These are phyloP conservation scores for Candida easanensis DNA, from an alignment of 805 yeast genomes.

Conservation along the genomic window DNA sequence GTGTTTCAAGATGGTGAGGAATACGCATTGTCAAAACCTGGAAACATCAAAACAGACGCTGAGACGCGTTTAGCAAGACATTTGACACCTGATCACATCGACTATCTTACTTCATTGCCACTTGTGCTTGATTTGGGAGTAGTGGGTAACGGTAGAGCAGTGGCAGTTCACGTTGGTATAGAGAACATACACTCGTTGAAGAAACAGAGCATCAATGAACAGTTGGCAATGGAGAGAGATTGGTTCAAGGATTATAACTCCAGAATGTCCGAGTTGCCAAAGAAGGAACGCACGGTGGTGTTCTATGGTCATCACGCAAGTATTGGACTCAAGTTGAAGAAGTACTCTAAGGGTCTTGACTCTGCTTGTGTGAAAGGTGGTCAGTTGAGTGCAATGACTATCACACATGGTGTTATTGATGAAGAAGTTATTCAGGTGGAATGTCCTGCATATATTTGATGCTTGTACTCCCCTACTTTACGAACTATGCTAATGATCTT, in stretches of 20 bases:
- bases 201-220: slow-evolving; percentile 46
- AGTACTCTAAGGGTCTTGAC: slow-evolving; percentile 78
- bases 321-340: slow-evolving; percentile 62
- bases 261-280: slow-evolving; percentile 22
- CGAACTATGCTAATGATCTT: too few species aligned
- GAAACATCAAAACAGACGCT: slow-evolving; percentile 13
- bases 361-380: slow-evolving; percentile 80
- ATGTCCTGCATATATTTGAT: slow-evolving; percentile 7
- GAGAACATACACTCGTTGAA: slow-evolving; percentile 34
- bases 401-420: slow-evolving; percentile 9
- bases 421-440: slow-evolving; percentile 16
- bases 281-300: slow-evolving; percentile 39
- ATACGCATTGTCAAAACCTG: slow-evolving; percentile 21
- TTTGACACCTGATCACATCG: slow-evolving; percentile 57
- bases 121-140: slow-evolving; percentile 60
- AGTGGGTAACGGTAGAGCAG: slow-evolving; percentile 43
- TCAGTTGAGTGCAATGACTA: slow-evolving; percentile 53
- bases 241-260: slow-evolving; percentile 40
- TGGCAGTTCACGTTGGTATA: slow-evolving; percentile 21
- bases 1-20: slow-evolving; percentile 18
- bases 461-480: neutral
- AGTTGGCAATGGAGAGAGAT: slow-evolving; percentile 68
- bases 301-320: slow-evolving; percentile 90
- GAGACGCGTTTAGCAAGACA: slow-evolving; percentile 17
- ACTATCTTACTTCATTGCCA: slow-evolving; percentile 60